Evolutionary conservation across 2,329 filamentous ascomycete genomes (phyloP), one percentile per base, ranked within the genome.

Genomic region (Metarhizium robertsii): DNA sequence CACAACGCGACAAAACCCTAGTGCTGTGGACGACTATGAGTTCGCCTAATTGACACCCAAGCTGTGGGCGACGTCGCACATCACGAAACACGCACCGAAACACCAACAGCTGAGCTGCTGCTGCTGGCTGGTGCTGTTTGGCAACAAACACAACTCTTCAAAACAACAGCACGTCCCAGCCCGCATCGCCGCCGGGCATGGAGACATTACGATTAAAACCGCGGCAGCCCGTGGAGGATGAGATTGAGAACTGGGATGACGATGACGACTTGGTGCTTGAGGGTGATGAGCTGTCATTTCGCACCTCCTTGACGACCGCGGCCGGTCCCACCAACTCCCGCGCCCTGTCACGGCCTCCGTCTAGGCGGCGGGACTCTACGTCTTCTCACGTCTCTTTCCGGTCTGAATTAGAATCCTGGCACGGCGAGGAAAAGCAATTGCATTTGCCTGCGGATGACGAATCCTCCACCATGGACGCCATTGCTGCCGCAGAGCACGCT

Each of bases 361-460:
- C 69, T 18, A 79, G 83, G 59, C 80, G 83, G 58, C 83, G 88
- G 60, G 87, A 91, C 64, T 91, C 88, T 18, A 83, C 87, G 55
- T 96, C 92, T 1, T 95, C 89, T 57, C 87, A 89, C 62, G 74
- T 85, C 61, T 95, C 91, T 18, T 83, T 90, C 64, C 87, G 87
- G 63, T 96, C 90, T 54, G 92, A 95, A 66, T 81, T 90, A 50
- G 87, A 90, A 53, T 90, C 86, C 1, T 76, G 84, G 61, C 80
- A 81, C 55, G 88, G 85, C 58, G 90, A 95, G 65, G 90, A 96
- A 71, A 91, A 86, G 76, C 90, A 96, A 63, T 81, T 97, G 25
- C 82, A 92, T 62, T 75, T 97, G 34, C 85, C 90, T 2, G 88
- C 86, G 51, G 88, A 94, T 67, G 92, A 96, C 68, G 89, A 95